Evolutionary conservation across 768 basidiomycete species (phyloP), one percentile per base, ranked within the genome.

Genomic region (Hericium coralloides): DNA sequence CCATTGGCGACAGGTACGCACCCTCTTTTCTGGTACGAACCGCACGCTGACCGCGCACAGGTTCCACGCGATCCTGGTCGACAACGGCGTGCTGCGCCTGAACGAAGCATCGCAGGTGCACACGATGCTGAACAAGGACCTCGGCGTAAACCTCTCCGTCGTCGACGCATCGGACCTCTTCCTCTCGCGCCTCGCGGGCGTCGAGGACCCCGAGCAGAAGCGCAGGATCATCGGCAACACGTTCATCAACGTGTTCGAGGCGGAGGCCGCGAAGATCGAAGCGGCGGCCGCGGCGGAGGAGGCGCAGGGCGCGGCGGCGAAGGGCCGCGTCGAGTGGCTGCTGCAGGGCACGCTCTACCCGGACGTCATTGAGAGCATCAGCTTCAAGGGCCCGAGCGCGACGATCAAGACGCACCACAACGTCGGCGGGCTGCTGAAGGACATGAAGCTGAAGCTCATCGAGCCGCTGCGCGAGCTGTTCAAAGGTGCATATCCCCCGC

Each of bases 341-440:
- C 74, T 99, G 12, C 97, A 99, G 72, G 97, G 97, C 4, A 99
- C 97, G 0, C 80, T 99, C 14, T 99, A 98, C 72, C 97, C 97
- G 2, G 97, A 99, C 67, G 97, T 99, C 58, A 99, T 98, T 68
- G 97, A 99, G 76, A 92, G 89, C 68, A 97, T 99, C 74, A 92
- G 89, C 73, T 99, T 99, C 82, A 98, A 98, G 73, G 97, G 97
- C 2, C 97, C 97, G 0, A 92, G 89, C 62, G 97, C 97, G 39
- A 98, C 95, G 10, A 99, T 99, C 79, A 99, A 99, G 79, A 98
- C 97, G 2, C 97, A 99, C 70, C 97, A 98, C 71, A 99, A 99
- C 63, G 97, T 98, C 62, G 97, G 97, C 26, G 95, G 95, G 3
- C 76, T 99, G 53, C 78, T 98, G 59, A 90, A 89, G 68, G 88